Base-by-base conservation (phyloP, 148 eudicot genomes). In the Vaccinium myrtillus region DNA sequence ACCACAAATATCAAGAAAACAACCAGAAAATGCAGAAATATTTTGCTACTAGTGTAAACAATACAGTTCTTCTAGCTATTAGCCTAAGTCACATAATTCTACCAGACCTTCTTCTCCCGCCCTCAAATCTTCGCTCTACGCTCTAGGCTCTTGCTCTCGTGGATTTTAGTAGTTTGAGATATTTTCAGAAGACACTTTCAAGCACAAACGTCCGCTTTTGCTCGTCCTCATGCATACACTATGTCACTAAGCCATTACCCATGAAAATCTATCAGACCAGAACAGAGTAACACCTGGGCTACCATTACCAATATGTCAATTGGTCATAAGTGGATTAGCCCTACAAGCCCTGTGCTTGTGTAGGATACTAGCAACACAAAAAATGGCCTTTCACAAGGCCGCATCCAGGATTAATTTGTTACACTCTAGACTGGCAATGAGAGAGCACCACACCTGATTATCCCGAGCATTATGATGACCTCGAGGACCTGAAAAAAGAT, bases 381-480 rank as follows among this genome's bases (percentile, higher is more conserved):
- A 32, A 73, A 73, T 14, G 54, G 69, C 13, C 56, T 74, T 83
- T 36, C 54, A 71, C 70, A 85, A 27, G 8, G 15, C 81, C n/a
- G 63, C 75, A 71, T 84, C 51, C 55, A 70, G 73, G 69, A 16
- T 71, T 58, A 49, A 21, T 71, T 65, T 70, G 50, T 82, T 82
- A 54, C 70, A 73, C 67, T 16, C 46, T 43, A 80, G 61, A 81
- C 55, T 15, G 50, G 58, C 54, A 75, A 85, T 25, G 76, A 83
- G 56, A 81, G 77, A 61, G 49, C 43, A 55, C 25, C 84, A 75
- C 78, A 96, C 98, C 98, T 94, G 97, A 88, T 87, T 82, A 82
- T 92, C 98, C 53, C 87, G 94, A 90, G 92, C 85, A 87, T 81
- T 91, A 23, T 91, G 92, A 85, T 89, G 90, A 90, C 91, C 87